Evolutionary conservation across 192 early-diverging fungal species (phyloP).

Genomic region (Gonapodya prolifera): DNA sequence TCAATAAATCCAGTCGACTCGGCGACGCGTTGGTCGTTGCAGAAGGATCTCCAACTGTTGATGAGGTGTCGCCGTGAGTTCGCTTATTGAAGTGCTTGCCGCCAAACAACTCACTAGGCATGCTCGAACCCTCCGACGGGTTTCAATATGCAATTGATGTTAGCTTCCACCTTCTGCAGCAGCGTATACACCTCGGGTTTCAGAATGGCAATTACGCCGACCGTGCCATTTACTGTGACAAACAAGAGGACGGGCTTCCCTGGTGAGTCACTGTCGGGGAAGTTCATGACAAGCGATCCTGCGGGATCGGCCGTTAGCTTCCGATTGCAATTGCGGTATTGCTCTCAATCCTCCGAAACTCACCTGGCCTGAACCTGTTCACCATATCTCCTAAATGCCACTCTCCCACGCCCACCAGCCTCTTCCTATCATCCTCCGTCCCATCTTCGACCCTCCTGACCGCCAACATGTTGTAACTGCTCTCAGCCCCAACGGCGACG

Average conservation of each 20-base stretch:
- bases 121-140: slow-evolving; percentile 50
- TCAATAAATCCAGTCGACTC: slow-evolving; percentile 58
- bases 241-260: slow-evolving; percentile 16
- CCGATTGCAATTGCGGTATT: not conserved
- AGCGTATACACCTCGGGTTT: slow-evolving; percentile 39
- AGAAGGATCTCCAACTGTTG: slow-evolving; percentile 49
- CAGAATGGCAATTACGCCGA: slow-evolving; percentile 16
- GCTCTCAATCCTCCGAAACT: not conserved
- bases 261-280: slow-evolving; percentile 42
- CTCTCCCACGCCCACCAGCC: slow-evolving; percentile 45
- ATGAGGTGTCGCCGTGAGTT: slow-evolving; percentile 7
- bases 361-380: slow-evolving; percentile 67
- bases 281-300: slow-evolving; percentile 68
- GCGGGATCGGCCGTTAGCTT: not conserved
- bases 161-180: slow-evolving; percentile 48
- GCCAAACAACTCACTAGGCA: slow-evolving; percentile 27
- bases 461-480: slow-evolving; percentile 42
- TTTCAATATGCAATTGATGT: slow-evolving; percentile 38
- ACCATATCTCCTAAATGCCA: slow-evolving; percentile 72
- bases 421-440: slow-evolving; percentile 26
- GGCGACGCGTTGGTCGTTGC: slow-evolving; percentile 29
- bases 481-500: slow-evolving; percentile 46
- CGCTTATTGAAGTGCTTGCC: slow-evolving; percentile 4
- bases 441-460: slow-evolving; percentile 35
- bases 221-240: slow-evolving; percentile 1